These are phyloP conservation scores for Achlya hypogyna DNA, from an alignment of 352 stramenopile genomes.

Conservation along the genomic window DNA sequence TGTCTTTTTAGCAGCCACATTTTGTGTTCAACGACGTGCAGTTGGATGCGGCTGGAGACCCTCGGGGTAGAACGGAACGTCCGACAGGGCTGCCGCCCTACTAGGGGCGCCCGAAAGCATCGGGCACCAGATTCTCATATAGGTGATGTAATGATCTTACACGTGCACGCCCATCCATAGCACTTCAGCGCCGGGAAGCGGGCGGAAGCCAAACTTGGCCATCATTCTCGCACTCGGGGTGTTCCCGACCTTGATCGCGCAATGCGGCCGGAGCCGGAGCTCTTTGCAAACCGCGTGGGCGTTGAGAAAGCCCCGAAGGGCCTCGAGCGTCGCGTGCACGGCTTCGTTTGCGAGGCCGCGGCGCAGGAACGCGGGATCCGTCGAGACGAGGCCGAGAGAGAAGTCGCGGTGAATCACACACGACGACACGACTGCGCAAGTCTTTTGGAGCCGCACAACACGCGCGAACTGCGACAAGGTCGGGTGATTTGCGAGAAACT, in stretches of 20 bases:
- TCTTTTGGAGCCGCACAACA: constrained; percentile 4
- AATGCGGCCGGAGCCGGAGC: neutral
- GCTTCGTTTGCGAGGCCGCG: neutral
- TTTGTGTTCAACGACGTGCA: too few species aligned
- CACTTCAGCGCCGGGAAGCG: neutral
- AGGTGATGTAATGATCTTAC: neutral
- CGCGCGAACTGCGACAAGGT: constrained; percentile 5
- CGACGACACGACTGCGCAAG: neutral
- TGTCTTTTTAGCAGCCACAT: too few species aligned
- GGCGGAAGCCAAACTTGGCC: neutral
- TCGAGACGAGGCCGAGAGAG: constrained; percentile 11
- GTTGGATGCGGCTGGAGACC: too few species aligned
- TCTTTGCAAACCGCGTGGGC: neutral
- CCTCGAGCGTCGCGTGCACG: neutral
- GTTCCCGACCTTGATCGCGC: neutral
- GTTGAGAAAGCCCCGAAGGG: neutral
- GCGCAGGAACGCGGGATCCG: constrained; percentile 2
- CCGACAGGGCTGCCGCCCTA: too few species aligned
- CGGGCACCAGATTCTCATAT: neutral
- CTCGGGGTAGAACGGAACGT: too few species aligned
- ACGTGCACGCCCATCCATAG: neutral
- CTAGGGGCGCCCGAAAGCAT: too few species aligned
- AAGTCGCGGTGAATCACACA: constrained; percentile 11
- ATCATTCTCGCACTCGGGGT: neutral
- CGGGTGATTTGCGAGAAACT: neutral